phyloP scores from a whole-genome alignment of 441 rosid genomes.

The Isatis lusitanica region DNA sequence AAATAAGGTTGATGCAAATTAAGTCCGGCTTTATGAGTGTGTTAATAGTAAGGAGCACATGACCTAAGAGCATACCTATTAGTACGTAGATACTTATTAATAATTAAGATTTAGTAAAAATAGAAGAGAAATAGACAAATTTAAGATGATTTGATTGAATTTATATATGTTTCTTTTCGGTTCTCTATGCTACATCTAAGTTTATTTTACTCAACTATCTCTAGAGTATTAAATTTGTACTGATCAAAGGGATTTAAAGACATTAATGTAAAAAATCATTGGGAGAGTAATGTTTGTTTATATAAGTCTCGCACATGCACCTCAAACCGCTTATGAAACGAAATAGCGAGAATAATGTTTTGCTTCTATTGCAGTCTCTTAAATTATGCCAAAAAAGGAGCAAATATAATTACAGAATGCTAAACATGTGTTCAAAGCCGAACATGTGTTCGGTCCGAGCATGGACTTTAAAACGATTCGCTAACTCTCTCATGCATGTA shows the following conservation, averaged over 20 bases:
- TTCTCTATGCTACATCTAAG: background rate
- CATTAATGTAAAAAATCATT: background rate
- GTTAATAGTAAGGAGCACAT: background rate
- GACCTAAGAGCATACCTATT: background rate
- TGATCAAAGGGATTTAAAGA: background rate
- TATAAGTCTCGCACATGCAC: no score
- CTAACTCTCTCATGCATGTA: conserved; percentile 12
- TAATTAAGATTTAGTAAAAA: no score
- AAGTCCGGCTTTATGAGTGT: background rate
- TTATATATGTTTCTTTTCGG: background rate
- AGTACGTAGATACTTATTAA: background rate
- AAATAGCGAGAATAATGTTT: no score
- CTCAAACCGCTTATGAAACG: no score
- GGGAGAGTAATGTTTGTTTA: no score
- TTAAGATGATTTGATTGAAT: background rate
- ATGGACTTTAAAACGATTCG: background rate
- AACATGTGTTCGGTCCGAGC: background rate
- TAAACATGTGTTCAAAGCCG: background rate
- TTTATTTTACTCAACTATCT: background rate
- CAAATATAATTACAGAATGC: background rate
- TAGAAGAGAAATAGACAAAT: background rate
- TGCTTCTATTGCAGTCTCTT: no score
- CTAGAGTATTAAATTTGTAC: background rate
- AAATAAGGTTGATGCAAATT: background rate
- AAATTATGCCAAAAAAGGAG: no score